Percentiles rank a stretch among this genome's conserved stretches.
Evolutionary conservation across 371 early-diverging fungal genomes (phyloP).

Genomic region (Funneliformis caledonium): DNA sequence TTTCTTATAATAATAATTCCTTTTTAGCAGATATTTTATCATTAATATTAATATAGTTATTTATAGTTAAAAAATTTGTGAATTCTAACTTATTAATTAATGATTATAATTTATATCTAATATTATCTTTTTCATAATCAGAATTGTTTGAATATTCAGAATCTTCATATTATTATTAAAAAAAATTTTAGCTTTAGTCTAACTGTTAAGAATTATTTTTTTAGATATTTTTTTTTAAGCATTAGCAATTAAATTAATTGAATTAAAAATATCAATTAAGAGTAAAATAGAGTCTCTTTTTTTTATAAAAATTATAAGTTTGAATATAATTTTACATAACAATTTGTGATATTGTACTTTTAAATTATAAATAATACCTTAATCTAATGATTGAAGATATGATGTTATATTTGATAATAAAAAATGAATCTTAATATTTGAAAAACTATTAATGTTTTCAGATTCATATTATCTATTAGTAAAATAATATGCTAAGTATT

Average conservation of each 20-base stretch:
- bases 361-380: background rate
- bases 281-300: background rate
- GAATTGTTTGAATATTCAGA: too few species aligned
- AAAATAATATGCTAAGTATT: background rate
- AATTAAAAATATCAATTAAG: background rate
- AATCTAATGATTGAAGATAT: background rate
- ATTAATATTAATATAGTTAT: slow-evolving; percentile 18
- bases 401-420: background rate
- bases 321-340: background rate
- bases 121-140: too few species aligned
- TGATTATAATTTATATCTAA: background rate
- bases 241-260: background rate
- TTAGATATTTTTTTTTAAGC: background rate
- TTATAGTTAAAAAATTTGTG: background rate
- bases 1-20: background rate
- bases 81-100: background rate
- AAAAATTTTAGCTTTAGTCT: slow-evolving; percentile 1
- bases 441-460: background rate
- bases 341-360: background rate
- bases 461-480: background rate
- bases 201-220: background rate
- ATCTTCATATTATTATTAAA: too few species aligned
- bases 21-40: background rate
- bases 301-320: background rate
- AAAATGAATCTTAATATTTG: background rate